Evolutionary conservation across 805 yeast genomes (phyloP).

Genomic region (Saccharomycopsis malanga): DNA sequence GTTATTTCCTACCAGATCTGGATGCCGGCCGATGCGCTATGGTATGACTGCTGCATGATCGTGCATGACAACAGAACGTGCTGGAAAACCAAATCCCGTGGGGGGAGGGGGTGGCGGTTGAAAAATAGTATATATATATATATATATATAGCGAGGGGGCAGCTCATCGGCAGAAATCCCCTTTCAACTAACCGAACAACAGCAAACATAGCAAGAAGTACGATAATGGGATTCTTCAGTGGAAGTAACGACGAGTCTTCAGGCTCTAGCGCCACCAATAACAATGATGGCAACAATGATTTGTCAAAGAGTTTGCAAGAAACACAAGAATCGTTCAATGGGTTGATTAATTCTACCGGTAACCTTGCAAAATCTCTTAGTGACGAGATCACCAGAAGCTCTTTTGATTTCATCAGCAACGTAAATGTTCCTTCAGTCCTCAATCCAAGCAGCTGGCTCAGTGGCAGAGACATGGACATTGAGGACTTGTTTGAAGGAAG

Average conservation of each 20-base stretch:
- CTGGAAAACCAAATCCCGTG: too few species aligned
- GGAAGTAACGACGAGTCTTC: conserved; percentile 5
- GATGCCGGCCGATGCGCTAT: too few species aligned
- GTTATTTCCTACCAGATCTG: too few species aligned
- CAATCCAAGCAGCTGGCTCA: not conserved
- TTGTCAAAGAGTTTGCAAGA: conserved; percentile 15
- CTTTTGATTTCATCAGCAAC: not conserved
- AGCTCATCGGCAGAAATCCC: too few species aligned
- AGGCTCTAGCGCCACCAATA: not conserved
- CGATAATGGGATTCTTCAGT: conserved; percentile 13
- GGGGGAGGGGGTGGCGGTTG: too few species aligned
- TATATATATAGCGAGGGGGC: too few species aligned
- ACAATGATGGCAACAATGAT: conserved; percentile 3
- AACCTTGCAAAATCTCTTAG: conserved; percentile 12
- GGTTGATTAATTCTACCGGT: conserved; percentile 10
- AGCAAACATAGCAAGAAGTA: too few species aligned
- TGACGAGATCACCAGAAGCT: conserved; percentile 9
- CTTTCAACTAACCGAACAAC: too few species aligned
- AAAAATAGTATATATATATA: too few species aligned
- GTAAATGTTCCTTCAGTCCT: not conserved
- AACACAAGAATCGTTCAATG: conserved; percentile 17
- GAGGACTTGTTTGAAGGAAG: not conserved
- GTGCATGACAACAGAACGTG: too few species aligned
- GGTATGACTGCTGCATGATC: too few species aligned
- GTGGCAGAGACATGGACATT: not conserved